Evolutionary conservation across 148 eudicot genomes (phyloP).

Genomic region (Cornus florida): DNA sequence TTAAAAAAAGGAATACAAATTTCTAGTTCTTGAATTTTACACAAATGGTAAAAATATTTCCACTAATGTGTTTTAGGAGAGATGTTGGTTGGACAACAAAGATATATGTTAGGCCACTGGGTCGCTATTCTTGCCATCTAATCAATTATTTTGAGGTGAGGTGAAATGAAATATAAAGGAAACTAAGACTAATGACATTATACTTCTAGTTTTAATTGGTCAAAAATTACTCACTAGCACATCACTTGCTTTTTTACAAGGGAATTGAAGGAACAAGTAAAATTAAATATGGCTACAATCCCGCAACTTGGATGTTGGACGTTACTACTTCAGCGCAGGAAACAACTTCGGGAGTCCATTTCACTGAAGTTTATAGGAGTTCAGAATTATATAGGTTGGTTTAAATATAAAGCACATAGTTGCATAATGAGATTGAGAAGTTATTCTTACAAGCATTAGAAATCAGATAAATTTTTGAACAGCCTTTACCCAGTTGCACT

Average conservation of each 20-base stretch:
- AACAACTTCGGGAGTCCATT: slow-evolving; percentile 49
- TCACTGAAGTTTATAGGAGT: slow-evolving; percentile 47
- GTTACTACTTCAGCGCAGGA: slow-evolving; percentile 63
- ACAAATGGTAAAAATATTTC: not conserved
- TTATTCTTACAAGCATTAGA: no score
- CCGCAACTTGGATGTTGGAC: slow-evolving; percentile 87
- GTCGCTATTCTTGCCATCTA: slow-evolving; percentile 57
- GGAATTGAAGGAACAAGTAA: slow-evolving; percentile 52
- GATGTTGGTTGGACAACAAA: slow-evolving; percentile 75
- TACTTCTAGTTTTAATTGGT: no score
- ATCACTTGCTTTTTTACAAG: slow-evolving; percentile 19
- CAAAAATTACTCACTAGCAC: no score
- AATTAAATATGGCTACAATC: slow-evolving; percentile 63
- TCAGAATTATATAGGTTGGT: no score
- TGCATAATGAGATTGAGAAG: no score
- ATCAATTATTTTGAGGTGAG: slow-evolving; percentile 72
- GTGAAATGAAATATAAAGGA: not conserved
- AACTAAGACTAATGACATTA: no score
- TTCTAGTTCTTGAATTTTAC: not conserved
- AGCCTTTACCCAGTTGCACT: not conserved
- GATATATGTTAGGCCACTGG: slow-evolving; percentile 75
- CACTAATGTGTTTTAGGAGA: slow-evolving; percentile 46
- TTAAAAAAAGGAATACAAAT: not conserved
- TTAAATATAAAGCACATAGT: no score
- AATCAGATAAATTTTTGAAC: no score